Base-by-base conservation (phyloP, 257 asterid genomes). In the Fraxinus americana region DNA sequence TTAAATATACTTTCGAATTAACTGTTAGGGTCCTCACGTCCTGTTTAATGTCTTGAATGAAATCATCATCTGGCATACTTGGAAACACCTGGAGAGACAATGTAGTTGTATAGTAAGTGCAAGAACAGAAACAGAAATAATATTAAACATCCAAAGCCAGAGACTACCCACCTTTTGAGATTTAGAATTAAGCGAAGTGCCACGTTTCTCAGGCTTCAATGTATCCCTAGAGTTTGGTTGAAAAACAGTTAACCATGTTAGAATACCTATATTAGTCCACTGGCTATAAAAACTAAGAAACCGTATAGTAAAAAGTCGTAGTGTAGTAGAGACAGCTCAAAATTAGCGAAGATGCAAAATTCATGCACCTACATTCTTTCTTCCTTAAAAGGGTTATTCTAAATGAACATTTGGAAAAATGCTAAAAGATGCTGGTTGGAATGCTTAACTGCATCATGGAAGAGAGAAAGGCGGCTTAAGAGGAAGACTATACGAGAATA, bases 21-120 rank as follows among this genome's bases (percentile, higher is more conserved):
- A 83, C 81, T 75, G 23, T 75, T 61, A 74, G 67, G 23, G 67
- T 35, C 57, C 43, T 32, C 41, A 75, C 52, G 48, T 74, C 82
- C 59, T 52, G 79, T 41, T 67, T 74, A 54, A 27, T 45, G 67
- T 73, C 82, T 73, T 75, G 72, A 79, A 67, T 54, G 67, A 25
- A 67, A 48, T 52, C 76, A n/a, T 50, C 52, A 75, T 80, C 76
- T 74, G 75, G 75, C 41, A 13, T 74, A 72, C 85, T 78, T 65
- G 88, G 86, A 75, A 72, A 83, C 61, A 83, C 84, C 88, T 85
- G 82, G 54, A 41, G 39, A 34, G 74, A 36, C 73, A 39, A n/a
- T n/a, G n/a, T n/a, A n/a, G n/a, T n/a, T n/a, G n/a, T n/a, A 66
- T 54, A 30, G 45, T 27, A 23, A 41, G 34, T 50, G n/a, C 39